Base-by-base conservation (phyloP, 2,329 filamentous ascomycete genomes). In the Dactylellina parvicollis region DNA sequence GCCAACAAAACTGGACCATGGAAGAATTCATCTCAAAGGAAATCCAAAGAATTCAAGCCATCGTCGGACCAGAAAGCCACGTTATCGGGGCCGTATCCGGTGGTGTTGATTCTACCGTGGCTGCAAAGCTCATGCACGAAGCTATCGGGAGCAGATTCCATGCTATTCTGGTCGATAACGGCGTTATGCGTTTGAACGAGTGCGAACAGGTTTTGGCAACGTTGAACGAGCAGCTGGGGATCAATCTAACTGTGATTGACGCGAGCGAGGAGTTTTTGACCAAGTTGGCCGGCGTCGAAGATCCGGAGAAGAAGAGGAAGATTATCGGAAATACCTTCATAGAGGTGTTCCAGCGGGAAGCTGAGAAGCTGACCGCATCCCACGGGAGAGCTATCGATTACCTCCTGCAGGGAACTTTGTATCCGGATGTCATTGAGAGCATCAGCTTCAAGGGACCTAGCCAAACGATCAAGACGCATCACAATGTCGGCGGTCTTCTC, bases 31-130 rank as follows among this genome's bases (percentile, higher is more conserved):
- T 91, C 7, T 86, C 91, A 75, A 86, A 91, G 78, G 92, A 96
- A 81, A 91, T 97, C 76, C 81, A 83, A 40, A 86, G 92, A 66
- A 97, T 98, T 79, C 85, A 92, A 28, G 85, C 88, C 26, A 84
- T 96, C 32, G 92, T 97, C 42, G 95, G 95, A 20, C 86, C 89
- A 26, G 89, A 86, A 64, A 92, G 87, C 1, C 94, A 95, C 79
- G 94, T 96, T 59, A 88, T 94, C 76, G 90, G 90, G 71, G 89
- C 90, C 16, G 89, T 92, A 66, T 89, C 86, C 75, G 92, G 93
- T 76, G 93, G 93, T 78, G 93, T 97, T 14, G 93, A 97, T 81
- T 90, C 87, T 9, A 97, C 93, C 1, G 93, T 97, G 9, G 92
- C 89, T 1, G 91, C 92, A 0, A 90, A 89, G 81, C 85, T 97